phyloP scores from a whole-genome alignment of 2,329 filamentous ascomycete genomes.

The Cryphonectria japonica region DNA sequence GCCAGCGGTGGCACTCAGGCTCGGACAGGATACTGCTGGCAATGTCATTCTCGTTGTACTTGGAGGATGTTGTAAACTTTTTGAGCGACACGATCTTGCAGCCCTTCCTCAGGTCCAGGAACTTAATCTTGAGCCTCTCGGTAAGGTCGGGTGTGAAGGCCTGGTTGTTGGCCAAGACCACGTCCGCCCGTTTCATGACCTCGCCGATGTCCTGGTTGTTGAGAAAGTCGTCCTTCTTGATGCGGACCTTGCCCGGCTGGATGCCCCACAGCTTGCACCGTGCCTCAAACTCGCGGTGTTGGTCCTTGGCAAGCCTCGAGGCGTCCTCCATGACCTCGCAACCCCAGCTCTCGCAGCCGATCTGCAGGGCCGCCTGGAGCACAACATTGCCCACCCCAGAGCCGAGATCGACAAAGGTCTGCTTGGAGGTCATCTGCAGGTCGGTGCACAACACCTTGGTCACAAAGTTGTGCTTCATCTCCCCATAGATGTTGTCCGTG shows the following conservation, averaged over 20 bases:
- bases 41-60: slow-evolving; percentile 75
- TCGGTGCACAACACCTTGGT: slow-evolving; percentile 78
- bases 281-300: slow-evolving; percentile 81
- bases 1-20: slow-evolving; percentile 59
- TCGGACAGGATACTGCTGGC: slow-evolving; percentile 82
- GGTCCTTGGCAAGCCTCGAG: slow-evolving; percentile 77
- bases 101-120: slow-evolving; percentile 89
- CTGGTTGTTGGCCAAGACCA: slow-evolving; percentile 98
- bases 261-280: slow-evolving; percentile 90
- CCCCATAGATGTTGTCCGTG: slow-evolving; percentile 92
- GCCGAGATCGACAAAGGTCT: slow-evolving; percentile 92
- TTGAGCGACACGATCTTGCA: slow-evolving; percentile 90
- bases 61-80: slow-evolving; percentile 80
- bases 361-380: slow-evolving; percentile 88
- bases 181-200: slow-evolving; percentile 82
- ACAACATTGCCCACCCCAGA: slow-evolving; percentile 97
- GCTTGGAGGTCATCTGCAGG: slow-evolving; percentile 76
- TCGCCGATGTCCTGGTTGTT: slow-evolving; percentile 70
- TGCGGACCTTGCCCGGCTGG: slow-evolving; percentile 73
- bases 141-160: slow-evolving; percentile 90
- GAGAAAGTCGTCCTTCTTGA: slow-evolving; percentile 85
- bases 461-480: slow-evolving; percentile 83
- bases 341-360: slow-evolving; percentile 93
- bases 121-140: slow-evolving; percentile 81
- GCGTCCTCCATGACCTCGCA: slow-evolving; percentile 96